Evolutionary conservation across 345 rosid species (phyloP), one percentile per base, ranked within the genome.

Genomic region (Carallia pectinifolia): DNA sequence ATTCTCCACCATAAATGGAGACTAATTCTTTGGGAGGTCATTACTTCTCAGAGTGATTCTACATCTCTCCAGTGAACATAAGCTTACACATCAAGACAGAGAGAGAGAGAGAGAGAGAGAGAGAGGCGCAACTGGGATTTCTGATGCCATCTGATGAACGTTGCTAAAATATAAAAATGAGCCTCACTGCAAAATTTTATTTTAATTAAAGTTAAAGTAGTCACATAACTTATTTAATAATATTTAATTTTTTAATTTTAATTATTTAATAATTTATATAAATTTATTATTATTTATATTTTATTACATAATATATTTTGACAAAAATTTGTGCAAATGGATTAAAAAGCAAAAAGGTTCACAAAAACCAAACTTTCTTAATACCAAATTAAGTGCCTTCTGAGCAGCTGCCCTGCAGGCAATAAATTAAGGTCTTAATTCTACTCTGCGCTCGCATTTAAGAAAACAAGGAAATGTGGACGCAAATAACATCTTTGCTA

Each of bases 401-500:
- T 31, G 76, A n/a, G 56, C 62, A 62, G 62, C 36, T 1, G 34
- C 34, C 52, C 58, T 68, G 74, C 68, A 27, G 62, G 38, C 17
- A 53, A 67, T 70, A 59, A 72, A 76, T 33, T 37, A 68, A 53
- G 34, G 34, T 33, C 4, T 33, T 19, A 55, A 40, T 47, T 29
- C 40, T 53, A 9, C 17, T 6, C 17, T 23, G 62, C 52, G 69
- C 67, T 73, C 64, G 56, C 77, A 78, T 81, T 77, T 76, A 78
- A 68, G 71, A 53, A 71, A 55, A 37, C 54, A 70, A 39, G 60
- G 63, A 67, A 71, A 69, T 50, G 71, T 27, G 56, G 73, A 67
- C 61, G 62, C 54, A 78, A 80, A 82, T 74, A 78, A 85, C 90
- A 90, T 87, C 90, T 85, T 84, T 70, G 80, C 80, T 85, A 85